phyloP scores from a whole-genome alignment of 495 filamentous ascomycete species.

The Penicillium crystallinum region DNA sequence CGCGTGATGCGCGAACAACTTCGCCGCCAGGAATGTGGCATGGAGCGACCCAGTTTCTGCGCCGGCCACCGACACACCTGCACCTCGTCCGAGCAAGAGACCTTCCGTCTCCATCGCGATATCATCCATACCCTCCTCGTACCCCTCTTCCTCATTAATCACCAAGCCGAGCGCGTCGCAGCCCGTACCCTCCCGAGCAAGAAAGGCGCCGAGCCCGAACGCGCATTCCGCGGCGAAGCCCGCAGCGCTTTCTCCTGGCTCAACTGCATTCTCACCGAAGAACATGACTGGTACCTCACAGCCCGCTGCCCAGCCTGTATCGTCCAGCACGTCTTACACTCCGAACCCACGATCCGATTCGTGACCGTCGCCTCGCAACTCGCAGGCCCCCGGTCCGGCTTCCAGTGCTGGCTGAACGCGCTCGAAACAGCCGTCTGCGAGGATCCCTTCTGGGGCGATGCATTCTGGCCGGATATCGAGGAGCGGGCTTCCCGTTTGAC shows the following conservation, averaged over 20 bases:
- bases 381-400: slow-evolving; percentile 43
- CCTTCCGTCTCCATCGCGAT: slow-evolving; percentile 55
- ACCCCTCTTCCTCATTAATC: slow-evolving; percentile 53
- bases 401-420: slow-evolving; percentile 52
- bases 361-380: slow-evolving; percentile 51
- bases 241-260: slow-evolving; percentile 58
- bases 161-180: slow-evolving; percentile 48
- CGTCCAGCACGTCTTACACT: slow-evolving; percentile 48
- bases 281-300: slow-evolving; percentile 54
- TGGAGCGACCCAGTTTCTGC: slow-evolving; percentile 46
- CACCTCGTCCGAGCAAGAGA: slow-evolving; percentile 35
- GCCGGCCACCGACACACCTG: slow-evolving; percentile 38
- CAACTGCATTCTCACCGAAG: slow-evolving; percentile 53
- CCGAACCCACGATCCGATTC: slow-evolving; percentile 56
- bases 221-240: slow-evolving; percentile 54
- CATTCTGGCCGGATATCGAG: slow-evolving; percentile 51
- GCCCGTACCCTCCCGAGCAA: slow-evolving; percentile 39
- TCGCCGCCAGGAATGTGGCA: slow-evolving; percentile 37
- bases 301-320: slow-evolving; percentile 55
- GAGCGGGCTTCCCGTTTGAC: slow-evolving; percentile 47
- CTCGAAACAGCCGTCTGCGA: slow-evolving; percentile 48
- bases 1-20: slow-evolving; percentile 39
- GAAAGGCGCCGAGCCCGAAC: slow-evolving; percentile 50
- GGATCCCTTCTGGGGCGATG: slow-evolving; percentile 54
- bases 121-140: slow-evolving; percentile 56